Evolutionary conservation across 208 protist genomes (phyloP), one percentile per base, ranked within the genome.

Genomic region (Acanthamoeba royreba): DNA sequence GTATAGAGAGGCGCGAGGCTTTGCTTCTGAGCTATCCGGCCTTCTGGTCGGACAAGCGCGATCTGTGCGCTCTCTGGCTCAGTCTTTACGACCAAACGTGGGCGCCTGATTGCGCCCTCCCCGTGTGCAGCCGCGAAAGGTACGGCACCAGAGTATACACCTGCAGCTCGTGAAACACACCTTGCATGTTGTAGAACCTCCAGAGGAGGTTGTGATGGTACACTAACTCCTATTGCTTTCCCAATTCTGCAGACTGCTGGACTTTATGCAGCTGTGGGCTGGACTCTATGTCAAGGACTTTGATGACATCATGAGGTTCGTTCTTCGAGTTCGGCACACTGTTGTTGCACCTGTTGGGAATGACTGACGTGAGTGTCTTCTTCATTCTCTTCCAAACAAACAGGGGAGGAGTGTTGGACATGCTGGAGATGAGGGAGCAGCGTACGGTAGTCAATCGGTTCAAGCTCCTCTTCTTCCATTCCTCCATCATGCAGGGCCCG

Each of bases 401-500:
- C n/a, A n/a, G n/a, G n/a, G 55, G 55, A 17, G 55, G 55, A 17
- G 55, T 66, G 55, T 28, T 66, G 25, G 55, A 66, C 55, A 66
- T 66, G 55, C 55, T 66, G 11, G 55, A 66, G 19, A 66, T 66
- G 40, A 7, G 72, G 9, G 72, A 83, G 28, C 35, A 83, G 43
- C 35, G 31, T 9, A 15, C 7, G 9, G 72, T 83, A 5, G 72
- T 83, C 13, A 83, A 83, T 38, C 35, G 72, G 13, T 83, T 83
- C 72, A 83, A 83, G 72, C 72, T 83, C 15, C 72, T 83, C 72
- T 83, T 83, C 35, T 83, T 83, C 28, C 72, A 83, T 25, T 83
- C 72, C 22, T 83, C 43, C 9, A 49, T 49, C 43, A 83, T 49
- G n/a, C 13, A 83, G 13, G 22, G 4, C 35, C 9, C 72, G 15